Percentiles rank a stretch among this genome's conserved stretches.
Conservation (phyloP, 352 stramenopile genomes). For the Plasmopara viticola region DNA sequence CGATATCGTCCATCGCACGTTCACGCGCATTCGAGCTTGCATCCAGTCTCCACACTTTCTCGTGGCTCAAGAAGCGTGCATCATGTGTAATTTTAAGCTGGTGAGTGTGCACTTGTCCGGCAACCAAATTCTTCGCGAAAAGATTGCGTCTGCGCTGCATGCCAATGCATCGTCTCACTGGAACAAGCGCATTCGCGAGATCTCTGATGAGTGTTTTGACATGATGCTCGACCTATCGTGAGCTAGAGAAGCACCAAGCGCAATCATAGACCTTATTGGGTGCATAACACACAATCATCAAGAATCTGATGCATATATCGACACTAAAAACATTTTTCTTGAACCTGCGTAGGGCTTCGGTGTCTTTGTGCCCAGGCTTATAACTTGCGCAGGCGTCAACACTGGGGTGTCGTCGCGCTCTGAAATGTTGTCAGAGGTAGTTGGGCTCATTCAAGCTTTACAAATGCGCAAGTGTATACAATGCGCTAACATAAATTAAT, state of each 20-base stretch:
- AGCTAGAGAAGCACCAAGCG: neutral
- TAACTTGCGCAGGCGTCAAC: too few species aligned
- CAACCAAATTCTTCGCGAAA: conserved; percentile 49
- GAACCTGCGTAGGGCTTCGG: too few species aligned
- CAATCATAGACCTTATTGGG: too few species aligned
- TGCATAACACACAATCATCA: too few species aligned
- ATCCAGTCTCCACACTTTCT: conserved; percentile 70
- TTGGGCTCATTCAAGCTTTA: too few species aligned
- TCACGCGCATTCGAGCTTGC: conserved; percentile 41
- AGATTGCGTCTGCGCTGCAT: conserved; percentile 56
- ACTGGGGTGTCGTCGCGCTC: too few species aligned
- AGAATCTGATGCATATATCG: too few species aligned
- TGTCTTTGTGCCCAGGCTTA: too few species aligned
- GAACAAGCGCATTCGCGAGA: conserved; percentile 70
- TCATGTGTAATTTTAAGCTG: conserved; percentile 60
- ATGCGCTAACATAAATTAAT: too few species aligned
- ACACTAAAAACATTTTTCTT: too few species aligned
- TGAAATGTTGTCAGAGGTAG: too few species aligned
- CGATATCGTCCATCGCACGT: conserved; percentile 42
- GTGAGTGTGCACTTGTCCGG: conserved; percentile 62
- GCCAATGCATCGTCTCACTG: conserved; percentile 59
- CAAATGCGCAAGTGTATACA: too few species aligned
- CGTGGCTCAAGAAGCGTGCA: conserved; percentile 63
- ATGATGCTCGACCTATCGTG: conserved; percentile 72
- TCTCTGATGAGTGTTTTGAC: conserved; percentile 79